Conservation (phyloP, 306 rosid species). For the Trifolium dubium region DNA sequence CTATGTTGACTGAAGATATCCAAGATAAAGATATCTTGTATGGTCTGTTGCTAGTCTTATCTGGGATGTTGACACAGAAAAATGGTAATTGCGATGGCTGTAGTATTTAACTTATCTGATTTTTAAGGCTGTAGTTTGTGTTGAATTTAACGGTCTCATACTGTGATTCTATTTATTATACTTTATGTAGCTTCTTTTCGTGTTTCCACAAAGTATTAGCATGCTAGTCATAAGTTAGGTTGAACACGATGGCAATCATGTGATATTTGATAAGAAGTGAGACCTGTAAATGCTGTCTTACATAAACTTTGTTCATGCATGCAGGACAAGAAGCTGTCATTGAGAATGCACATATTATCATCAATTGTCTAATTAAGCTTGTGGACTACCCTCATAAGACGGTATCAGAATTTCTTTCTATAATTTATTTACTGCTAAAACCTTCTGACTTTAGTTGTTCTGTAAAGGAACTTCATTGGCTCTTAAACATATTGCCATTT, state of each 20-base stretch:
- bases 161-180: constrained; percentile 21
- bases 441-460: constrained; percentile 31
- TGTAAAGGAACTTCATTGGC: constrained; percentile 21
- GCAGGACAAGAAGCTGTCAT: constrained; percentile 76
- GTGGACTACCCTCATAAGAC: constrained; percentile 74
- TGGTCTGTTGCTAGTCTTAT: constrained; percentile 79
- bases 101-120: constrained; percentile 25
- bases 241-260: not conserved
- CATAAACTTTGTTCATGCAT: constrained; percentile 36
- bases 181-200: not conserved
- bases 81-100: constrained; percentile 59
- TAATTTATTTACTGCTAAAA: constrained; percentile 35
- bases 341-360: constrained; percentile 70
- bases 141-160: constrained; percentile 16
- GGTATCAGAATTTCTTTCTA: constrained; percentile 55
- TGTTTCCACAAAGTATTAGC: constrained; percentile 26
- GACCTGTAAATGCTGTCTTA: constrained; percentile 30
- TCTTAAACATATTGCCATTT: not conserved
- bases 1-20: constrained; percentile 61
- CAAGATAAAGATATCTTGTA: constrained; percentile 73
- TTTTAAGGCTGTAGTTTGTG: constrained; percentile 13
- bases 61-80: constrained; percentile 83
- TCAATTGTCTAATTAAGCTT: constrained; percentile 66
- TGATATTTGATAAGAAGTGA: constrained; percentile 14
- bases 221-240: not conserved